Evolutionary conservation across 2,329 filamentous ascomycete genomes (phyloP).

Genomic region (Exophiala mesophila): DNA sequence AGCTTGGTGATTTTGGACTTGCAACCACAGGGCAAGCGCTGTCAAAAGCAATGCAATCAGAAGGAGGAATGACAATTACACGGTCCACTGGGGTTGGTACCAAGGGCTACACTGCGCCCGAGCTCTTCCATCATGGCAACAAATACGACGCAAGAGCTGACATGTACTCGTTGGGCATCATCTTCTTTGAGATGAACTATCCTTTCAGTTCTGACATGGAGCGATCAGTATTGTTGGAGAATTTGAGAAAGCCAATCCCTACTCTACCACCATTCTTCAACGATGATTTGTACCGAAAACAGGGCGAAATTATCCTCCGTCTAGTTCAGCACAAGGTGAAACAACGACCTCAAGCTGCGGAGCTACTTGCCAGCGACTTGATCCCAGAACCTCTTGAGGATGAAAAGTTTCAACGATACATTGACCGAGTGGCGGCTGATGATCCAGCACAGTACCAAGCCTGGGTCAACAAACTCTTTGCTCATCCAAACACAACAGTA

Average conservation of each 20-base stretch:
- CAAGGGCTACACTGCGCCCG: slow-evolving; percentile 86
- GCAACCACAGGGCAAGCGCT: slow-evolving; percentile 72
- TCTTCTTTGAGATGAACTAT: slow-evolving; percentile 96
- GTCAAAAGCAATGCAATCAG: slow-evolving; percentile 8
- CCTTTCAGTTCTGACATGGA: slow-evolving; percentile 59
- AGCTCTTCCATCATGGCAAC: slow-evolving; percentile 57
- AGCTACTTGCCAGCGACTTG: slow-evolving; percentile 78
- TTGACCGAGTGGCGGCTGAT: slow-evolving; percentile 75
- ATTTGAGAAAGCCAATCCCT: slow-evolving; percentile 56
- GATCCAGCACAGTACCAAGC: slow-evolving; percentile 63
- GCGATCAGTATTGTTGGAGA: slow-evolving; percentile 55
- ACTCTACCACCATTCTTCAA: slow-evolving; percentile 69
- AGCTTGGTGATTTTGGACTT: slow-evolving; percentile 93
- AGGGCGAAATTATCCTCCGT: slow-evolving; percentile 72
- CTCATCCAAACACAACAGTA: slow-evolving; percentile 17
- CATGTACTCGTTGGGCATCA: slow-evolving; percentile 96
- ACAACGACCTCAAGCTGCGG: slow-evolving; percentile 73
- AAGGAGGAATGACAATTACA: slow-evolving; percentile 16
- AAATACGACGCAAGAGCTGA: slow-evolving; percentile 93
- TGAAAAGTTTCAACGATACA: slow-evolving; percentile 77
- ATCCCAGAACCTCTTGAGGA: slow-evolving; percentile 89
- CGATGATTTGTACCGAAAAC: slow-evolving; percentile 37
- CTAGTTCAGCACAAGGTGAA: slow-evolving; percentile 78
- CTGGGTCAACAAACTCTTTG: slow-evolving; percentile 16
- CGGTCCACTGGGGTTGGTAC: slow-evolving; percentile 57